These are phyloP conservation scores for Phytopythium litorale DNA, from an alignment of 352 stramenopile species.

Conservation along the genomic window DNA sequence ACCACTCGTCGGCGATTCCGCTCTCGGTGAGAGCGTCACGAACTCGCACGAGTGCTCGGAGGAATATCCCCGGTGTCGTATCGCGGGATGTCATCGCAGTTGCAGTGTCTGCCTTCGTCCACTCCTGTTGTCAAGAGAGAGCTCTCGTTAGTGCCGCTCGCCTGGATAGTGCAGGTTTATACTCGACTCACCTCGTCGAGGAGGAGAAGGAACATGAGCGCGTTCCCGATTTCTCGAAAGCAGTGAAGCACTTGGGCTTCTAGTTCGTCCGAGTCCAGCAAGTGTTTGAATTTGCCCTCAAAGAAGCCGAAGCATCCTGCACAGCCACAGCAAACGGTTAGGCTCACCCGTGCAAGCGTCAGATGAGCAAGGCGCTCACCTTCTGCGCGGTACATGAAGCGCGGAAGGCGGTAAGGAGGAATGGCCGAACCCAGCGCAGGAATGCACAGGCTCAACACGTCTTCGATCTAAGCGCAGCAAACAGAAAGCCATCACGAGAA, in stretches of 20 bases:
- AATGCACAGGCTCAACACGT: slow-evolving; percentile 68
- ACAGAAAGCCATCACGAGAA: not conserved
- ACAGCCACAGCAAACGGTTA: not conserved
- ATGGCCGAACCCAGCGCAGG: slow-evolving; percentile 68
- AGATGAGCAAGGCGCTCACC: slow-evolving; percentile 14
- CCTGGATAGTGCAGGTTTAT: no score
- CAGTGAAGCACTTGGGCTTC: slow-evolving; percentile 83
- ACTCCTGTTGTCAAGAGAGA: not conserved
- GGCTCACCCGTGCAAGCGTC: not conserved
- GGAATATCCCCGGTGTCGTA: slow-evolving; percentile 11
- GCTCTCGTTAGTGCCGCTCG: not conserved
- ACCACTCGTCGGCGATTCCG: slow-evolving; percentile 36
- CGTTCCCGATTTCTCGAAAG: slow-evolving; percentile 76
- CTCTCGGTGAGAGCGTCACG: slow-evolving; percentile 23
- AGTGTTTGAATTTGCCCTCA: slow-evolving; percentile 73
- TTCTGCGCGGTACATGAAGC: slow-evolving; percentile 62
- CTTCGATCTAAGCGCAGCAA: slow-evolving; percentile 37
- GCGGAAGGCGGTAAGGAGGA: slow-evolving; percentile 67
- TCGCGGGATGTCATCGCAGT: not conserved
- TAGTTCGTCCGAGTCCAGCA: slow-evolving; percentile 77
- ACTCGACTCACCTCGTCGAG: slow-evolving; percentile 12
- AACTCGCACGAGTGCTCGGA: slow-evolving; percentile 22
- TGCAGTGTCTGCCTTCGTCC: not conserved
- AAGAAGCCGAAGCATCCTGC: slow-evolving; percentile 76
- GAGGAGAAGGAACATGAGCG: slow-evolving; percentile 53